A percentile compares a stretch with the other conserved stretches of the same genome.
Evolutionary conservation across 495 filamentous ascomycete genomes (phyloP).

Genomic region (Penicillium chermesinum): DNA sequence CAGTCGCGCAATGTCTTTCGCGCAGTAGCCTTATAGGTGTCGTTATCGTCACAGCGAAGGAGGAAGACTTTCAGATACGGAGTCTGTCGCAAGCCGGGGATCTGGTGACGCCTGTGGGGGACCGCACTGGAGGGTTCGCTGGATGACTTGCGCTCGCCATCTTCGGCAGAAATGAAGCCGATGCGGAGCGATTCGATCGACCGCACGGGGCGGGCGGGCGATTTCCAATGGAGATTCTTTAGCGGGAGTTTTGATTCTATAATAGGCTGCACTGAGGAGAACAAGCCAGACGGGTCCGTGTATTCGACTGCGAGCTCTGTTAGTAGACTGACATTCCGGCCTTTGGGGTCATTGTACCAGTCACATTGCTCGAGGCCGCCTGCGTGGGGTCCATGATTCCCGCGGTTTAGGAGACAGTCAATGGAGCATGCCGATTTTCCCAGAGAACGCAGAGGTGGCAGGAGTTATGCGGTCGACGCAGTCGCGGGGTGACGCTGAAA

Average conservation of each 20-base stretch:
- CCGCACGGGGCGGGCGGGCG: conserved; percentile 78
- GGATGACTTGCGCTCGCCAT: conserved; percentile 30
- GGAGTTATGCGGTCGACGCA: conserved; percentile 4
- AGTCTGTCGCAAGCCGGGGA: conserved; percentile 87
- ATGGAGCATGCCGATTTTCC: conserved; percentile 30
- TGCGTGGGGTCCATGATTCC: conserved; percentile 46
- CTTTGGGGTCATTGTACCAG: conserved; percentile 28
- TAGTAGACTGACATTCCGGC: background rate
- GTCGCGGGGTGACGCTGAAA: conserved; percentile 2
- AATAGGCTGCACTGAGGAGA: conserved; percentile 69
- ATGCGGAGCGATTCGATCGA: conserved; percentile 91
- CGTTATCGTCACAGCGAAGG: conserved; percentile 88
- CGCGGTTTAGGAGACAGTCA: conserved; percentile 26
- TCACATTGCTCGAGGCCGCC: conserved; percentile 47
- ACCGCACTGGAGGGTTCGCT: conserved; percentile 31
- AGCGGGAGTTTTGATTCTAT: conserved; percentile 77
- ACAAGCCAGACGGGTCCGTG: conserved; percentile 84
- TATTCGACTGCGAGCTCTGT: conserved; percentile 50
- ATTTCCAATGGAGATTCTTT: conserved; percentile 96
- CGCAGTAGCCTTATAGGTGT: conserved; percentile 77
- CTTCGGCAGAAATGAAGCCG: conserved; percentile 62
- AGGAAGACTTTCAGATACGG: conserved; percentile 91
- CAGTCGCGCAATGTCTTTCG: conserved; percentile 80
- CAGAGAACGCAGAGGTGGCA: conserved; percentile 5
- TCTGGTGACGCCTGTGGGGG: conserved; percentile 81